Conservation (phyloP, 768 basidiomycete species). For the Lactifluus pinguis region DNA sequence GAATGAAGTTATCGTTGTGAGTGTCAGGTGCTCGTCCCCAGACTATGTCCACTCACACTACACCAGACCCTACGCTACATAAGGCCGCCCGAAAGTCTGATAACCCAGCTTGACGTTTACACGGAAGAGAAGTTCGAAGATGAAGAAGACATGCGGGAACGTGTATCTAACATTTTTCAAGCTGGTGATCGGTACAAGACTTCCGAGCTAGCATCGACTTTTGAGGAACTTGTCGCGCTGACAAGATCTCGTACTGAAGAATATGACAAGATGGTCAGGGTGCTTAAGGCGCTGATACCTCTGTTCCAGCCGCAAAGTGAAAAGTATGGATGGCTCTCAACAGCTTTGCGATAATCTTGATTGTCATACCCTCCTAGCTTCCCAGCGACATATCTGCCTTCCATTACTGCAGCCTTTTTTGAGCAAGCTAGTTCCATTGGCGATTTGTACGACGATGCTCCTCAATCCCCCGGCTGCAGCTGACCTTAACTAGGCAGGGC, state of each 20-base stretch:
- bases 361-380: neutral
- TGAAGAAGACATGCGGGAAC: constrained; percentile 73
- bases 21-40: constrained; percentile 24
- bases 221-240: constrained; percentile 52
- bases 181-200: constrained; percentile 21
- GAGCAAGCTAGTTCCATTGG: constrained; percentile 7
- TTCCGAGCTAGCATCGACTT: constrained; percentile 44
- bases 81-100: constrained; percentile 65
- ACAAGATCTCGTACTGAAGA: constrained; percentile 56
- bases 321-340: constrained; percentile 32
- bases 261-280: constrained; percentile 52
- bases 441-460: neutral
- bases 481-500: constrained; percentile 40
- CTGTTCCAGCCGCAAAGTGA: constrained; percentile 53
- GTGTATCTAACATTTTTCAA: constrained; percentile 34
- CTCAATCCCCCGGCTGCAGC: neutral
- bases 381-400: neutral
- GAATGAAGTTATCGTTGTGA: constrained; percentile 75
- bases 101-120: constrained; percentile 76
- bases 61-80: constrained; percentile 63
- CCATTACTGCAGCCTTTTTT: constrained; percentile 5
- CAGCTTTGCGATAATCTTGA: neutral
- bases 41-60: neutral
- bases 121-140: constrained; percentile 87
- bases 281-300: constrained; percentile 45